phyloP scores from a whole-genome alignment of 176 grass and related monocot genomes.

The Musa acuminata region DNA sequence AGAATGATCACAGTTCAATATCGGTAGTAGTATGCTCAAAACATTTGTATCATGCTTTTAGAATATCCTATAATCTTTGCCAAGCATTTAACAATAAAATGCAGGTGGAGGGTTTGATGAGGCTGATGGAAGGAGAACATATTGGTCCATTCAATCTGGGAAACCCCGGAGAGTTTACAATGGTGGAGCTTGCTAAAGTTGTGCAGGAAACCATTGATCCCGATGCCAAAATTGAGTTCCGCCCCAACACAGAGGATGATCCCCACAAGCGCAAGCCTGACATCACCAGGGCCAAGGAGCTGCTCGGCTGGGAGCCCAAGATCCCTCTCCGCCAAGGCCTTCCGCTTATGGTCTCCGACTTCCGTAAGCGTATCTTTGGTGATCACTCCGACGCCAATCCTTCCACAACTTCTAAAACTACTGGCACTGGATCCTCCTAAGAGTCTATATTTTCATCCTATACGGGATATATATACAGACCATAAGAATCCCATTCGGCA shows the following conservation, averaged over 20 bases:
- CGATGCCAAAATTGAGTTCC: slow-evolving; percentile 70
- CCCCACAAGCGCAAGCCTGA: slow-evolving; percentile 95
- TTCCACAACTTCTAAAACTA: neutral
- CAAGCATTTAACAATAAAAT: neutral
- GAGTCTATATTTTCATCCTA: neutral
- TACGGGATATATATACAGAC: too few relatives aligned
- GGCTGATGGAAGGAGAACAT: slow-evolving; percentile 80
- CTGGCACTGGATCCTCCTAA: neutral
- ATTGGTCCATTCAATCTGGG: slow-evolving; percentile 88
- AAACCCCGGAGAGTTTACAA: slow-evolving; percentile 90
- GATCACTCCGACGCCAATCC: slow-evolving; percentile 29
- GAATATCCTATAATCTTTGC: neutral
- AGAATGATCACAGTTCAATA: too few relatives aligned
- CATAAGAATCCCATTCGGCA: too few relatives aligned
- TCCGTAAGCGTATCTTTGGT: slow-evolving; percentile 73
- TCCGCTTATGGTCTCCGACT: slow-evolving; percentile 16
- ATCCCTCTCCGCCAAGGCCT: slow-evolving; percentile 63
- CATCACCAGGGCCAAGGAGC: slow-evolving; percentile 66
- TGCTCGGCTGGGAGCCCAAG: slow-evolving; percentile 73
- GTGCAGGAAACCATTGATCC: slow-evolving; percentile 88
- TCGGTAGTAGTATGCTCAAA: too few relatives aligned
- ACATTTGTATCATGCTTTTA: too few relatives aligned
- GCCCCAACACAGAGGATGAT: slow-evolving; percentile 76
- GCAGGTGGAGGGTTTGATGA: slow-evolving; percentile 86
- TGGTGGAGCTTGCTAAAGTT: slow-evolving; percentile 88